These are phyloP conservation scores for Exophiala aquamarina DNA, from an alignment of 2,329 filamentous ascomycete species.

Conservation along the genomic window DNA sequence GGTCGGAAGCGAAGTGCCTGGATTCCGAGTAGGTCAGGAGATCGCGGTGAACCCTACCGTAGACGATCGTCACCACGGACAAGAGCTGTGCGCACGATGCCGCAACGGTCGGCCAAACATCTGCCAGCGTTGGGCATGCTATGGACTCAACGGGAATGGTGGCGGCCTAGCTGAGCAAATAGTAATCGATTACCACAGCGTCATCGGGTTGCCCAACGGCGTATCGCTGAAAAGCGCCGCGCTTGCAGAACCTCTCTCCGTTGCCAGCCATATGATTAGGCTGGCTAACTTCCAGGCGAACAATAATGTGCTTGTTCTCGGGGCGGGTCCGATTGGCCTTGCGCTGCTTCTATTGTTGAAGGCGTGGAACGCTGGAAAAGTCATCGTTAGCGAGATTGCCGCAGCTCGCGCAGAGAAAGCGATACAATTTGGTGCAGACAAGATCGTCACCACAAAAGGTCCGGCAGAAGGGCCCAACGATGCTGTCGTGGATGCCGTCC, in stretches of 20 bases:
- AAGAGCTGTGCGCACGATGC: conserved; percentile 2
- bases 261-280: conserved; percentile 5
- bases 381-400: conserved; percentile 8
- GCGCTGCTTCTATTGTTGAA: not conserved
- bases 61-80: too few species aligned
- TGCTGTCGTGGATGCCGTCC: too few species aligned
- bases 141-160: conserved; percentile 3
- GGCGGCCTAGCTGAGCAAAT: not conserved
- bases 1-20: not conserved
- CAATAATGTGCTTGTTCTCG: conserved; percentile 3
- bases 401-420: not conserved
- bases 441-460: conserved; percentile 5
- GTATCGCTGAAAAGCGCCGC: conserved; percentile 1
- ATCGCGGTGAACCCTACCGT: conserved; percentile 13
- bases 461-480: too few species aligned
- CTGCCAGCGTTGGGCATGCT: conserved; percentile 1
- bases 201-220: conserved; percentile 27
- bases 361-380: conserved; percentile 1
- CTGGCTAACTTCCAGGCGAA: not conserved
- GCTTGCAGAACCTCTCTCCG: conserved; percentile 8
- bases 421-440: not conserved
- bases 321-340: conserved; percentile 12
- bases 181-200: conserved; percentile 38
- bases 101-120: not conserved
- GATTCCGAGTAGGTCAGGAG: not conserved